Evolutionary conservation across 1,139 yeast genomes (phyloP), one percentile per base, ranked within the genome.

Genomic region (Debaryomyces psychrophilus): DNA sequence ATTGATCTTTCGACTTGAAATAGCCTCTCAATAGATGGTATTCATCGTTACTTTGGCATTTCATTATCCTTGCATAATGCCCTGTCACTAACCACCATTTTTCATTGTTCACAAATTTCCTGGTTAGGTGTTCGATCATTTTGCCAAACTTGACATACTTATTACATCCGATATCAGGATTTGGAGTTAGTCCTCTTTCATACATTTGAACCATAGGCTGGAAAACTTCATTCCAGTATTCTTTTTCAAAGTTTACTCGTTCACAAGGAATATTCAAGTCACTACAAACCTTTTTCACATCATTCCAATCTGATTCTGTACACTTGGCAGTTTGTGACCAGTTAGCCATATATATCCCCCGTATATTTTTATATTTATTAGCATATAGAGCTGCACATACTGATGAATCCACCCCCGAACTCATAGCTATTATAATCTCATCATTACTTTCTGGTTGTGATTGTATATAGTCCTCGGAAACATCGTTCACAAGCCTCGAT

Each of bases 321-420:
- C 98, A 90, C 46, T 79, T 73, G 2, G 85, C 76, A 11, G 82
- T 69, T 47, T 85, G 83, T 0, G 80, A 72, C 98, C 98, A 93
- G 68, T 93, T 93, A 29, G 90, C 89, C 98, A 93, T 93, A 64
- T 87, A 92, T 1, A 93, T 74, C 0, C 97, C 98, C 37, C 73
- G 67, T 0, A 87, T 95, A 37, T 85, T 81, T 5, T 64, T 69
- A 50, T 76, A 77, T 45, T 69, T 62, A 29, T 69, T 61, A 1
- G 86, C 76, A 59, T 82, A 82, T 47, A 90, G 56, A 0, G 93
- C 83, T 0, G 98, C 98, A 2, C 88, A 82, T 1, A 93, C 90
- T 1, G 97, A 86, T 0, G 98, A 90, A 64, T 93, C 99, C 0
- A 93, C 98, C 0, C 99, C 99, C 0, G 96, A 87, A 1, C 97